Conservation (phyloP, 352 stramenopile genomes). For the Thalassiosira oceanica region DNA sequence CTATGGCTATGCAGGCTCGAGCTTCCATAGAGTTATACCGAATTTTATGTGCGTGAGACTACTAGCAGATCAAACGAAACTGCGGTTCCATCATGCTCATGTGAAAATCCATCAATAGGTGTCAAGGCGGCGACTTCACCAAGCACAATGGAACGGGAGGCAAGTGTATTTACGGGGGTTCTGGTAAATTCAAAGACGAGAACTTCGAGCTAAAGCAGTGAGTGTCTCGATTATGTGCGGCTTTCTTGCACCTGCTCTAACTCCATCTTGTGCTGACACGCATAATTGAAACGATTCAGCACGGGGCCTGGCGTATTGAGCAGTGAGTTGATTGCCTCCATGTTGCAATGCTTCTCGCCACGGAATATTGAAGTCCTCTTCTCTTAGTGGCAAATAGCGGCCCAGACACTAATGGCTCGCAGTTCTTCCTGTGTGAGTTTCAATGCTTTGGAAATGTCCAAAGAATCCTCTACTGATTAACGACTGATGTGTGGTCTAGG, state of each 20-base stretch:
- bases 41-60: constrained; percentile 79
- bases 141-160: constrained; percentile 82
- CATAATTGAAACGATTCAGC: too few relatives aligned
- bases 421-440: constrained; percentile 99
- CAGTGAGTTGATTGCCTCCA: constrained; percentile 79
- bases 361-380: neutral
- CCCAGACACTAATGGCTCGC: constrained; percentile 68
- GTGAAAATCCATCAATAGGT: constrained; percentile 66
- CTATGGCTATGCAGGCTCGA: constrained; percentile 94
- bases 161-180: constrained; percentile 87
- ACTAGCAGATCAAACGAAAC: neutral
- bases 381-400: neutral
- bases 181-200: constrained; percentile 85
- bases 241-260: too few relatives aligned
- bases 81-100: neutral
- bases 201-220: constrained; percentile 96
- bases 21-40: constrained; percentile 97
- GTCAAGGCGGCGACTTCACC: constrained; percentile 96
- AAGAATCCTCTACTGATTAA: too few relatives aligned
- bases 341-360: constrained; percentile 44
- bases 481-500: too few relatives aligned
- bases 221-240: constrained; percentile 95
- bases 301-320: too few relatives aligned
- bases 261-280: too few relatives aligned
- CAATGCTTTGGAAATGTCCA: too few relatives aligned